Base-by-base conservation (phyloP, 2,329 filamentous ascomycete genomes). In the Metarhizium brunneum region DNA sequence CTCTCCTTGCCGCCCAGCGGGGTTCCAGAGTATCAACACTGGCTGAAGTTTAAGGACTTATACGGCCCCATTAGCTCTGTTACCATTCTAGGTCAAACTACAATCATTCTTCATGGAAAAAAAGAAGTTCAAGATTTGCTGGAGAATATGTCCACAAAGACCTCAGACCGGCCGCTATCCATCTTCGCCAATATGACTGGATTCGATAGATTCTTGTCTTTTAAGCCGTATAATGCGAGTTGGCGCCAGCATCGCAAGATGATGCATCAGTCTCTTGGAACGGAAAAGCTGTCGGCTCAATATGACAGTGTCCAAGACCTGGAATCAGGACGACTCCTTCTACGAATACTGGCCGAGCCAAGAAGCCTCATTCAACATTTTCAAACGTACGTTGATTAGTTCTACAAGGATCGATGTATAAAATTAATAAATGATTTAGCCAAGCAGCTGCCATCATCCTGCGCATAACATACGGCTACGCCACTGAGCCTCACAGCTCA, bases 21-120 rank as follows among this genome's bases (percentile, higher is more conserved):
- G 4, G 53, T 53, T 10, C 63, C 62, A 2, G 69, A 71, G 38
- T 68, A 61, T 59, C 58, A 65, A 36, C 66, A 72, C 54, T 73
- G 69, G 70, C 47, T 70, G 2, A 62, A 66, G 48, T 65, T 69
- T 53, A 72, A 71, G 40, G 65, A 73, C 2, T 29, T 57, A 8
- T 69, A 69, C 6, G 57, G 57, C 6, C 61, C 61, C 2, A 58
- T 67, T 18, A 65, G 68, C 51, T 64, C 62, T 2, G 38, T 65
- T 2, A 61, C 56, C 4, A 54, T 60, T 2, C 4, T 63, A 25
- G 62, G 71, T 60, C 64, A 66, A 57, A 72, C 72, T 1, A 60
- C 75, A 11, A 59, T 78, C 35, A 61, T 77, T n/a, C 54, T 77
- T 1, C 67, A 76, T 56, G 73, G 74, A 54, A 60, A 64, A 54